Percentiles rank a stretch among this genome's conserved stretches.
These are phyloP conservation scores for Nicotiana paniculata DNA, from an alignment of 257 asterid species.

Conservation along the genomic window DNA sequence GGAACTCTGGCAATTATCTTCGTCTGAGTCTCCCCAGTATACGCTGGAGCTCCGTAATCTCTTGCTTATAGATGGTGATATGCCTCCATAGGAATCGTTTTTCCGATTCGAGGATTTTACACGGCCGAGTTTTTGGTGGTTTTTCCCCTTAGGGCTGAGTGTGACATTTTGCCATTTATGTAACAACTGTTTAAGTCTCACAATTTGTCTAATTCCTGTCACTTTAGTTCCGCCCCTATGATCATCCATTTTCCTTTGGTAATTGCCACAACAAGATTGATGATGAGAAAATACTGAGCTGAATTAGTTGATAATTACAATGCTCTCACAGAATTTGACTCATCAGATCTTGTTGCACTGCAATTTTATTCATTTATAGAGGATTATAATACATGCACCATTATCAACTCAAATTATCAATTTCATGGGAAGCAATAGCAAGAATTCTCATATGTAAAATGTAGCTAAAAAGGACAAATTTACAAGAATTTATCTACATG, in stretches of 20 bases:
- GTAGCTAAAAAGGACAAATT: no score
- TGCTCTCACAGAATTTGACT: constrained; percentile 12
- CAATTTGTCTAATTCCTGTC: constrained; percentile 65
- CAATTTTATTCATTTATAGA: neutral
- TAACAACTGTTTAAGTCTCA: constrained; percentile 56
- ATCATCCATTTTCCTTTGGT: constrained; percentile 36
- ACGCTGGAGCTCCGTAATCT: constrained; percentile 11
- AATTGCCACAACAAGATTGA: neutral
- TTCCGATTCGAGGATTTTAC: neutral
- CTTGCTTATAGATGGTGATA: constrained; percentile 27
- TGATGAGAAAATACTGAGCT: neutral
- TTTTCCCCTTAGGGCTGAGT: constrained; percentile 25
- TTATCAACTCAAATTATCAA: no score
- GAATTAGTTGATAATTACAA: neutral
- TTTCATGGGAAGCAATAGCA: no score
- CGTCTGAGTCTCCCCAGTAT: constrained; percentile 32
- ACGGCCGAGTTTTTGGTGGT: no score
- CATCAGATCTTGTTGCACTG: constrained; percentile 47
- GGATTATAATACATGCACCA: neutral
- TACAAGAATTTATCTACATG: no score
- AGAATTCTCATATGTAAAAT: no score
- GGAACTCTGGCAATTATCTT: constrained; percentile 32
- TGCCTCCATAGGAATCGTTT: constrained; percentile 5
- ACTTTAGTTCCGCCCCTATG: constrained; percentile 45
- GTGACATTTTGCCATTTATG: constrained; percentile 63